Base-by-base conservation (phyloP, 371 early-diverging fungal genomes). In the Apophysomyces trapeziformis region DNA sequence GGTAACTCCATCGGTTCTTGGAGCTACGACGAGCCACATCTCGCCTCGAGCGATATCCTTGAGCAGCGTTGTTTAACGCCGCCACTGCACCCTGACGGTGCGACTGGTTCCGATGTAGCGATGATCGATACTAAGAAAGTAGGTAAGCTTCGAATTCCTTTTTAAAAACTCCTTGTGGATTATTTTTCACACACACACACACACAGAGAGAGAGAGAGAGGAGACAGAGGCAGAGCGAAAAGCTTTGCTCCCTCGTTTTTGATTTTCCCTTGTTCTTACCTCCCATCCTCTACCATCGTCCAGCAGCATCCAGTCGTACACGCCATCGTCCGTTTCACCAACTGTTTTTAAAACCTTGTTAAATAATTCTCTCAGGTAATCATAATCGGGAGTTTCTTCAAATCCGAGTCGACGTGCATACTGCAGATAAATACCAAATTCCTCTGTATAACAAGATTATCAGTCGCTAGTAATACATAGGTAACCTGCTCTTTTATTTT, bases 371-470 rank as follows among this genome's bases (percentile, higher is more conserved):
- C 89, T 86, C 72, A 99, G 71, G 60, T 86, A 88, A 66, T 94
- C 93, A 75, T 99, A 99, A 76, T 99, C 96, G 5, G 99, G 99
- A 44, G 89, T 89, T 74, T 97, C 97, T 73, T 98, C 98, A 76
- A 98, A 99, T 32, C 92, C 91, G 45, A 98, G 83, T 68, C 90
- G 90, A 66, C 98, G 87, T 36, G 92, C 95, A 74, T 99, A 98
- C 63, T 89, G 87, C 63, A 99, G 85, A 67, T 98, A 98, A 36
- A 87, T 89, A 18, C 89, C 90, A 84, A 98, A 96, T 79, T 96
- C 97, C 70, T 93, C 93, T 83, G 71, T 47, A 65, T 26, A 50
- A 50, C 21, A 21, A 50, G 18, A 21, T 50, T 16, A 50, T 50
- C 32, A 21, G 41, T 58, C n/a, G 57, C 37, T 45, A 58, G 44